Evolutionary conservation across 1,284 basidiomycete species (phyloP), one percentile per base, ranked within the genome.

Genomic region (Bondarzewia mesenterica): DNA sequence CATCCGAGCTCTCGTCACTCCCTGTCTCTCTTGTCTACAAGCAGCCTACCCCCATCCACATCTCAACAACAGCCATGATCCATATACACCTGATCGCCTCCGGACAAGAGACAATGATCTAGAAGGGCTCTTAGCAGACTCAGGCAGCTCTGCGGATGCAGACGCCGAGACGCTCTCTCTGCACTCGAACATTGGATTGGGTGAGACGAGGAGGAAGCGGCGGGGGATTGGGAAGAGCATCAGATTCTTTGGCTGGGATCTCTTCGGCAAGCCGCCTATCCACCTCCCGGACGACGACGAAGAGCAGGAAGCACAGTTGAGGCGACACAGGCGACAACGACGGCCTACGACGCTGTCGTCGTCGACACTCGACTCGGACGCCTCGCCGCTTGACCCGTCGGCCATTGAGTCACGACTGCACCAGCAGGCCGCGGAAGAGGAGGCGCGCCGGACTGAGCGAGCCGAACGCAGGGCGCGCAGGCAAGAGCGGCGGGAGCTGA

Each of bases 351-450:
- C 51, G 55, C n/a, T 36, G 51, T 74, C 74, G 1, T 68, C 75
- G 0, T 72, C 73, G 1, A 80, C 78, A 3, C 72, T 84, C 42
- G 82, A 85, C 63, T 77, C 78, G 2, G 83, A 85, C 51, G 82
- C 83, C 4, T 72, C 82, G 7, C 75, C 76, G 1, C 65, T 85
- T 23, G 80, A 82, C 48, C 60, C 73, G 3, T 68, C 72, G 7
- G 66, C 70, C 14, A 81, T 85, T 48, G 72, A 69, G 41, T 62
- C 55, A 48, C 65, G 64, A 44, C 63, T 63, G 47, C 64, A 58
- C 21, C 65, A 63, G 49, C 64, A 56, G 44, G 66, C 68, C 14
- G 63, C 63, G 35, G 74, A 69, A 27, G 72, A 72, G 46, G 69
- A 66, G 46, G 14, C 2, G 38, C 29, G 29, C 29, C 3, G 29